A percentile compares a stretch with the other conserved stretches of the same genome.
phyloP scores from a whole-genome alignment of 176 grass and related monocot genomes.

The Dendrocalamus sinicus region DNA sequence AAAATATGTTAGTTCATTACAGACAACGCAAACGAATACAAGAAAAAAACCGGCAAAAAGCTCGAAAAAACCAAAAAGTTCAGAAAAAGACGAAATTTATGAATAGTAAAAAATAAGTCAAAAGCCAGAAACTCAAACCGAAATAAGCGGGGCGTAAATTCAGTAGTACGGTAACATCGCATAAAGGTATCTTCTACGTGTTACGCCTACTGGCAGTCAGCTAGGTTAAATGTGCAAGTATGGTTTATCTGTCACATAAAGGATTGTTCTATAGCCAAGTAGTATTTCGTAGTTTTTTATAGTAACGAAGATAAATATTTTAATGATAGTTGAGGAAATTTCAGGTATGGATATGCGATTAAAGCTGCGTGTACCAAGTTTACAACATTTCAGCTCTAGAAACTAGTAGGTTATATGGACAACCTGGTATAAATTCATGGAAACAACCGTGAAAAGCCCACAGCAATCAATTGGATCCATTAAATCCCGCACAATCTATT shows the following conservation, averaged over 20 bases:
- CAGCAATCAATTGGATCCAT: background rate
- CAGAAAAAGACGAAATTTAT: too few species aligned
- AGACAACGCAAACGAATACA: too few species aligned
- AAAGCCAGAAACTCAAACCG: too few species aligned
- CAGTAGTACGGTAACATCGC: rapidly evolving
- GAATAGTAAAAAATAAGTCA: too few species aligned
- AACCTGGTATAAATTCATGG: background rate
- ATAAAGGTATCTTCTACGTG: background rate
- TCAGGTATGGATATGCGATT: background rate
- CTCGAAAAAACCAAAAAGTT: too few species aligned
- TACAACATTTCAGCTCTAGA: background rate
- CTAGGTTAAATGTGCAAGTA: background rate
- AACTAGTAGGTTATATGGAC: background rate
- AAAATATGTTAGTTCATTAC: too few species aligned
- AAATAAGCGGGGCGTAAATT: background rate
- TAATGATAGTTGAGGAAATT: background rate
- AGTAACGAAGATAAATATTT: background rate
- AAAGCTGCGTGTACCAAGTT: background rate
- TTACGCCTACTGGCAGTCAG: rapidly evolving
- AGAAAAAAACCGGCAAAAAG: too few species aligned
- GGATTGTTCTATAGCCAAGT: too few species aligned
- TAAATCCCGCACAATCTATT: background rate
- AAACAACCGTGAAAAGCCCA: background rate
- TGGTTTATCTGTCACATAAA: background rate
- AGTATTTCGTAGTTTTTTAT: background rate